A percentile compares a stretch with the other conserved stretches of the same genome.
Conservation (phyloP, 768 basidiomycete species). For the Russula sp. region DNA sequence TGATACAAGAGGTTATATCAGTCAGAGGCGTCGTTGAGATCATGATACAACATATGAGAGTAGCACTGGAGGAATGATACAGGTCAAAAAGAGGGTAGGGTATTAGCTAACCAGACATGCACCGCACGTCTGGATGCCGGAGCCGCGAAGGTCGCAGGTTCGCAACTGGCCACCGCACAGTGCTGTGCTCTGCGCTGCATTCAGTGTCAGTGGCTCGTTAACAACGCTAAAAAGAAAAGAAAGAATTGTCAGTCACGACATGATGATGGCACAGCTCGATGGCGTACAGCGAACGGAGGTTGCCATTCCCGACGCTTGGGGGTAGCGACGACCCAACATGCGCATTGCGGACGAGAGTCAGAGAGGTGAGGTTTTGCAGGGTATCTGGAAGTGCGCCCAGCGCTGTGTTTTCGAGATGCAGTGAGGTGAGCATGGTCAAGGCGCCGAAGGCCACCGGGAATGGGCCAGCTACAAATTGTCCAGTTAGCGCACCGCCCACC, state of each 20-base stretch:
- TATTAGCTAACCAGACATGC: conserved; percentile 21
- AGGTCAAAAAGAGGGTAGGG: not conserved
- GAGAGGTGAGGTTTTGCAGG: conserved; percentile 32
- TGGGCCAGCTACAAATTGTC: conserved; percentile 33
- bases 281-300: conserved; percentile 38
- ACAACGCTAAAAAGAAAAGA: conserved; percentile 14
- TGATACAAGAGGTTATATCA: not conserved
- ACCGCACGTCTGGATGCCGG: conserved; percentile 20
- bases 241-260: not conserved
- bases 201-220: conserved; percentile 19
- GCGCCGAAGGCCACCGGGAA: conserved; percentile 37
- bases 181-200: conserved; percentile 15
- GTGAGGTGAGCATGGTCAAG: conserved; percentile 34
- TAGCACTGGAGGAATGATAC: not conserved
- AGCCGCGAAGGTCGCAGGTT: conserved; percentile 23
- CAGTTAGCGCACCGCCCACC: not conserved
- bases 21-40: not conserved
- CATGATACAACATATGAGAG: not conserved
- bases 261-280: not conserved
- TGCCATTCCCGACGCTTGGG: conserved; percentile 30
- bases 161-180: conserved; percentile 16
- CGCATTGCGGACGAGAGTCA: conserved; percentile 38
- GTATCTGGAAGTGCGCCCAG: conserved; percentile 35
- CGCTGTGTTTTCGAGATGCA: conserved; percentile 39
- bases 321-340: conserved; percentile 38